Percentiles rank a stretch among this genome's conserved stretches.
Evolutionary conservation across 306 rosid genomes (phyloP).

Genomic region (Medicago ruthenica): DNA sequence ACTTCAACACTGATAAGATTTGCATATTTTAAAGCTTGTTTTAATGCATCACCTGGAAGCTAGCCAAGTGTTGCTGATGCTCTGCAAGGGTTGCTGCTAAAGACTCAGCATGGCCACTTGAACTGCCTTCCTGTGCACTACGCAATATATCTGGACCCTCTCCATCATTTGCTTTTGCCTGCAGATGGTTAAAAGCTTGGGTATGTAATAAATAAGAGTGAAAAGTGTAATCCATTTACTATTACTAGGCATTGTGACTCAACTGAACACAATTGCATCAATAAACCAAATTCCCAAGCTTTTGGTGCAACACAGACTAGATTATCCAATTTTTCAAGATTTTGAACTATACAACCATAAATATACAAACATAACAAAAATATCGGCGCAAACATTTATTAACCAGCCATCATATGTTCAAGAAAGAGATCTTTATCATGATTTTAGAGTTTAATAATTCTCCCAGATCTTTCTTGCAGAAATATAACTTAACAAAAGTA

Average conservation of each 20-base stretch:
- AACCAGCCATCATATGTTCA: conserved; percentile 18
- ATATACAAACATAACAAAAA: background rate
- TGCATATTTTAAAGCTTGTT: conserved; percentile 30
- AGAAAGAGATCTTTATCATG: conserved; percentile 3
- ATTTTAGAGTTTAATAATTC: conserved; percentile 18
- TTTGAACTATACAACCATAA: conserved; percentile 23
- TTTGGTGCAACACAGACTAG: conserved; percentile 12
- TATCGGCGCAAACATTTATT: background rate
- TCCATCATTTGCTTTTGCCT: conserved; percentile 99
- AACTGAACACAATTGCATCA: conserved; percentile 25
- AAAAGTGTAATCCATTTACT: conserved; percentile 19
- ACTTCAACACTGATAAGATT: conserved; percentile 27
- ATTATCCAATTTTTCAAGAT: conserved; percentile 20
- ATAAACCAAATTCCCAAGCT: conserved; percentile 26
- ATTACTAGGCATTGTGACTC: conserved; percentile 16
- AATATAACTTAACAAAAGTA: background rate
- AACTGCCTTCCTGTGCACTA: conserved; percentile 71
- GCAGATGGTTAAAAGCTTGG: conserved; percentile 40
- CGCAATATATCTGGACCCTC: conserved; percentile 97
- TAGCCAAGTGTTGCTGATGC: conserved; percentile 98
- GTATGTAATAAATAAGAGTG: conserved; percentile 15
- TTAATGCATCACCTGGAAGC: conserved; percentile 82
- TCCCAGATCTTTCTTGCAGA: background rate
- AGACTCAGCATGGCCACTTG: conserved; percentile 93
- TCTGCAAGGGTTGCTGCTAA: conserved; percentile 94